Conservation (phyloP, 2,329 filamentous ascomycete genomes). For the Sphaceloma murrayae region DNA sequence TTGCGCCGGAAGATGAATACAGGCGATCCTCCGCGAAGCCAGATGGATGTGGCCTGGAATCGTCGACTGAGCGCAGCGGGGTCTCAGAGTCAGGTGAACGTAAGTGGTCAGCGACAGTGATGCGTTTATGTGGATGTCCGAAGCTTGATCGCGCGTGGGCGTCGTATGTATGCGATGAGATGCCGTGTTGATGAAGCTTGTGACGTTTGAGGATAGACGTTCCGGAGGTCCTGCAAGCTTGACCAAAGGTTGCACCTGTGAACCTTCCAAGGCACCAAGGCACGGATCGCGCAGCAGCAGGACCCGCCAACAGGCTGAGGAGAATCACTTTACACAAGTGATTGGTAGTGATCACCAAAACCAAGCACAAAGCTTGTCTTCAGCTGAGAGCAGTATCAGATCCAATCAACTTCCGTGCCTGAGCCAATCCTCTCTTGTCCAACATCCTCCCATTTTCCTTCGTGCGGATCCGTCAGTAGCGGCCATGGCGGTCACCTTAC, state of each 20-base stretch:
- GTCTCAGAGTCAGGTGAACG: too few species aligned
- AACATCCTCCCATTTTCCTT: background rate
- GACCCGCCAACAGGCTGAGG: slow-evolving; percentile 3
- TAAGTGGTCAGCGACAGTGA: too few species aligned
- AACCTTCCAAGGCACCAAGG: slow-evolving; percentile 5
- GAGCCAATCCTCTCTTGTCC: background rate
- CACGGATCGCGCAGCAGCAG: slow-evolving; percentile 5
- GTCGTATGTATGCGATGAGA: too few species aligned
- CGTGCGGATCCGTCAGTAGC: background rate
- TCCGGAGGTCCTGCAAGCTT: slow-evolving; percentile 3
- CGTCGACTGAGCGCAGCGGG: too few species aligned
- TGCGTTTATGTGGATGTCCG: slow-evolving; percentile 5
- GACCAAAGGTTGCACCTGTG: slow-evolving; percentile 6
- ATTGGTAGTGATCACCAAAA: too few species aligned
- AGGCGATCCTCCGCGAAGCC: too few species aligned
- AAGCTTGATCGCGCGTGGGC: slow-evolving; percentile 1
- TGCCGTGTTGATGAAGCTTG: too few species aligned
- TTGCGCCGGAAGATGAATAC: too few species aligned
- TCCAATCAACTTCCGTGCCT: slow-evolving; percentile 6
- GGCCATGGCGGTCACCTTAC: slow-evolving; percentile 51
- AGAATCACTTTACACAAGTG: too few species aligned
- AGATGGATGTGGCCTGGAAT: too few species aligned
- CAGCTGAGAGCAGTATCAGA: slow-evolving; percentile 10
- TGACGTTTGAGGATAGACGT: slow-evolving; percentile 14
- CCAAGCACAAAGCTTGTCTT: slow-evolving; percentile 4